Base-by-base conservation (phyloP, 371 early-diverging fungal species). In the Gilbertella persicaria region DNA sequence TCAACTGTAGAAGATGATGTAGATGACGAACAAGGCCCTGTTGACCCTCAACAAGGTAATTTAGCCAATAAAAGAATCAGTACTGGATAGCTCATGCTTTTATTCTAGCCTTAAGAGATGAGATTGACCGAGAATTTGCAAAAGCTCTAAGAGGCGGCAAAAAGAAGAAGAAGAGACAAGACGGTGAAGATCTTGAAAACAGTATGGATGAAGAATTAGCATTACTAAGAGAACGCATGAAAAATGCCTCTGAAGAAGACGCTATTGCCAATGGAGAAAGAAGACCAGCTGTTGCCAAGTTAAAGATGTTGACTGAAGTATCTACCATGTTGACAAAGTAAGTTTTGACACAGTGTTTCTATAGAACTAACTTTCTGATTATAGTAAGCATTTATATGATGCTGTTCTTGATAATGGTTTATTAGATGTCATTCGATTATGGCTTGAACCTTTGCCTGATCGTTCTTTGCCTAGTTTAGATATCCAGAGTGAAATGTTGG, bases 371-470 rank as follows among this genome's bases (percentile, higher is more conserved):
- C 28, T 10, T 28, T 37, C 37, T 42, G 13, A 5, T 19, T 5
- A 14, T 53, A 85, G 81, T 41, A 71, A 84, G 19, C 76, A 83
- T 44, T 68, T 85, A 12, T 80, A 87, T 40, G 89, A 87, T 46
- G 73, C 75, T 16, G 84, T 93, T 52, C 53, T 99, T 50, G 97
- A 98, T 45, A 89, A 90, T 58, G 87, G 90, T 45, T 84, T 99
- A 16, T 73, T 99, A 50, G 89, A 89, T 28, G 84, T 88, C 14
- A 89, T 99, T 56, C 88, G 87, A 50, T 63, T 87, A 20, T 99
- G 99, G 99, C 80, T 99, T 21, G 99, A 98, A 65, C 99, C 99
- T 23, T 75, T 98, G 24, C 89, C 93, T 29, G 99, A 99, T 71
- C 90, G 92, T 10, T 89, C 96, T 3, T 72, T 99, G 60, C 99